A percentile compares a stretch with the other conserved stretches of the same genome.
phyloP scores from a whole-genome alignment of 495 filamentous ascomycete genomes.

The Aspergillus panamensis region DNA sequence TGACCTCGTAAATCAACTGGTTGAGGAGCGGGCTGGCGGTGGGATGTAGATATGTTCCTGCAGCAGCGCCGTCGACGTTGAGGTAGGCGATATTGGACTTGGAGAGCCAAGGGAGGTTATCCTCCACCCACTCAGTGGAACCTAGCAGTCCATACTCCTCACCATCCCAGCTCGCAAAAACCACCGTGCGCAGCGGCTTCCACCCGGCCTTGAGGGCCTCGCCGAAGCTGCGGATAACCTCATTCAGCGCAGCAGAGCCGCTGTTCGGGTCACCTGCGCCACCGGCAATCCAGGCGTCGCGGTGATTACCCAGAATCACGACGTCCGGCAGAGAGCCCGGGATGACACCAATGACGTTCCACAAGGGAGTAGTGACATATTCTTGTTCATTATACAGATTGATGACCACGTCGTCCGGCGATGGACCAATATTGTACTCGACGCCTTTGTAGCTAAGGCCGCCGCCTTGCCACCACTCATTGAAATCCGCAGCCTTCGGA shows the following conservation, averaged over 20 bases:
- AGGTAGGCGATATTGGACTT: conserved; percentile 69
- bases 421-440: conserved; percentile 87
- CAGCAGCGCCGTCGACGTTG: conserved; percentile 64
- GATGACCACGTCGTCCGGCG: conserved; percentile 68
- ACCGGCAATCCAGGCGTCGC: conserved; percentile 90
- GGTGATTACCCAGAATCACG: conserved; percentile 89
- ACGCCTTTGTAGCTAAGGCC: conserved; percentile 81
- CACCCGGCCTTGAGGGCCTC: conserved; percentile 71
- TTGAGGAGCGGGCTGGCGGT: conserved; percentile 71
- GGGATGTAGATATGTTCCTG: conserved; percentile 46
- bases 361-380: conserved; percentile 82
- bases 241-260: conserved; percentile 85
- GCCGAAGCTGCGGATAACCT: conserved; percentile 80
- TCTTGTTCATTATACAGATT: conserved; percentile 87
- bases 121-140: conserved; percentile 72
- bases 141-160: conserved; percentile 73
- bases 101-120: conserved; percentile 81
- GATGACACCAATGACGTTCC: conserved; percentile 94
- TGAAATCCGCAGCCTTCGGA: conserved; percentile 72
- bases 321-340: conserved; percentile 85
- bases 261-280: conserved; percentile 83
- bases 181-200: conserved; percentile 79
- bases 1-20: conserved; percentile 66
- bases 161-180: conserved; percentile 74
- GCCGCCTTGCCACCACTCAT: conserved; percentile 64